These are phyloP conservation scores for Pseudomassariella vexata DNA, from an alignment of 2,329 filamentous ascomycete species.

Conservation along the genomic window DNA sequence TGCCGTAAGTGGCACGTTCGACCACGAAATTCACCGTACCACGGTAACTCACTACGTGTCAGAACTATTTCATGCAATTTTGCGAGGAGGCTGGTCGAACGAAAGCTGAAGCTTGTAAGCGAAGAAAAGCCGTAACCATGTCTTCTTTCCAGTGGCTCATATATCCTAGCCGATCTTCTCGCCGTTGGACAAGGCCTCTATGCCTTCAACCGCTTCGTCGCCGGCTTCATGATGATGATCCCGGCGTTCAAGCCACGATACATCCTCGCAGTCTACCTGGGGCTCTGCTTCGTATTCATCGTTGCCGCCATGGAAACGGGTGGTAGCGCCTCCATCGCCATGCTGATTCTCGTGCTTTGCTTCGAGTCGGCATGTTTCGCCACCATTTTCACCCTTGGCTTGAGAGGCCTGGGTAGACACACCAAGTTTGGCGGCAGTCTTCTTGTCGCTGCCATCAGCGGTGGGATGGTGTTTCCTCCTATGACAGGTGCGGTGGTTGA, in stretches of 20 bases:
- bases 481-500: conserved; percentile 44
- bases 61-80: conserved; percentile 50
- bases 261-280: conserved; percentile 49
- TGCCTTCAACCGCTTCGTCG: conserved; percentile 52
- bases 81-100: conserved; percentile 23
- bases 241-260: conserved; percentile 43
- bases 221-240: conserved; percentile 48
- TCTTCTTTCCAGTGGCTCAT: too few relatives aligned
- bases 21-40: conserved; percentile 13
- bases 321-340: conserved; percentile 44
- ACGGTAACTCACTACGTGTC: conserved; percentile 21
- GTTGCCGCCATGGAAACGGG: conserved; percentile 44
- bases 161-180: conserved; percentile 41
- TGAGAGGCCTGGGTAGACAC: conserved; percentile 50
- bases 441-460: conserved; percentile 49
- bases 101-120: conserved; percentile 13
- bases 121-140: background rate
- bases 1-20: conserved; percentile 30
- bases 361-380: conserved; percentile 55
- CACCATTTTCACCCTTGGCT: conserved; percentile 52
- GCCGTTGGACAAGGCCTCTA: conserved; percentile 55
- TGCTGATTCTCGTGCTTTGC: conserved; percentile 51
- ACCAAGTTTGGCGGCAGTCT: conserved; percentile 48
- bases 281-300: conserved; percentile 47
- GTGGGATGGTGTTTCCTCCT: conserved; percentile 50